phyloP scores from a whole-genome alignment of 2,329 filamentous ascomycete species.

The Ascochyta lentis region DNA sequence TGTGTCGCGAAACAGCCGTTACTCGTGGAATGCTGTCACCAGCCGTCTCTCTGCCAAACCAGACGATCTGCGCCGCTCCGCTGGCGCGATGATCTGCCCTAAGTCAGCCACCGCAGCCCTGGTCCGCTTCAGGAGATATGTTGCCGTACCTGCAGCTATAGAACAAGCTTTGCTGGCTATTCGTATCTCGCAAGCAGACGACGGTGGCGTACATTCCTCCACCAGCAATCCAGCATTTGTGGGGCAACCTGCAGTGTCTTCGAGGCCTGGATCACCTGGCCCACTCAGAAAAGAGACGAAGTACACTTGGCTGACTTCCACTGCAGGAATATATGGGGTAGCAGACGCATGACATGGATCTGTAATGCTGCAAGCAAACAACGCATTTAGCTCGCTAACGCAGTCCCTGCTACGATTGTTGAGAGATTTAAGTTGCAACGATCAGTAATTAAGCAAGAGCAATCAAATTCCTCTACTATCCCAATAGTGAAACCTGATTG shows the following conservation, averaged over 20 bases:
- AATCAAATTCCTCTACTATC: too few species aligned
- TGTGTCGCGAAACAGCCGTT: background rate
- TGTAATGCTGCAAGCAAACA: constrained; percentile 1
- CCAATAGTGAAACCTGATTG: too few species aligned
- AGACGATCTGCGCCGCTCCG: background rate
- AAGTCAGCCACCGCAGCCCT: background rate
- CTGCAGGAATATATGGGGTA: background rate
- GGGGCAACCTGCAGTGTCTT: background rate
- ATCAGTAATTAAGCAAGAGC: too few species aligned
- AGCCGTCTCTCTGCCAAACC: background rate
- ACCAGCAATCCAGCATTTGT: background rate
- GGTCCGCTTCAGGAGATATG: background rate
- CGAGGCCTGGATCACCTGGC: background rate
- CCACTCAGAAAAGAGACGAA: background rate
- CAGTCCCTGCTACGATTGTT: background rate
- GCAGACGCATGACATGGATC: background rate
- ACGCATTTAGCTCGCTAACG: background rate
- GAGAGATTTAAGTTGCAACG: too few species aligned
- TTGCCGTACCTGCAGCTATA: background rate
- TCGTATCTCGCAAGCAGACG: background rate
- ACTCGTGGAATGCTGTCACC: background rate
- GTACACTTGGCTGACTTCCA: background rate
- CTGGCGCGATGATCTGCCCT: background rate
- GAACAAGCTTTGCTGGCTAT: constrained; percentile 1
- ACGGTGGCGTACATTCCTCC: constrained; percentile 2